Evolutionary conservation across 495 filamentous ascomycete genomes (phyloP).

Genomic region (Hyphodiscus hymeniophilus): DNA sequence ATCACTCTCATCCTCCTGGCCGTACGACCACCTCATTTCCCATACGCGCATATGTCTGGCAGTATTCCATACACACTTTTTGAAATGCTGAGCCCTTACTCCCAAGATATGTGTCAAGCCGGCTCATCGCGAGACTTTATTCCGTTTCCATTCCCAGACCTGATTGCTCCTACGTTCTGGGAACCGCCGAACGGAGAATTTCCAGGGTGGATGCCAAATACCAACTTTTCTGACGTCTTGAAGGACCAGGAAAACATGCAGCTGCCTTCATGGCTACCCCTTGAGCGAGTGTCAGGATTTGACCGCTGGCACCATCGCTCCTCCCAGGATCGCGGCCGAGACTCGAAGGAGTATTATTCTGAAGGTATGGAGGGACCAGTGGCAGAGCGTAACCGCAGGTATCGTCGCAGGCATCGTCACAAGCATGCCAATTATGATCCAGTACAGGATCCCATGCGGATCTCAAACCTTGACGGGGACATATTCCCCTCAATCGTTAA

Average conservation of each 20-base stretch:
- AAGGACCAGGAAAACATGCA: not conserved
- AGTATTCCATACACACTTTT: slow-evolving; percentile 1
- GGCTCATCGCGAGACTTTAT: not conserved
- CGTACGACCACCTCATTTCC: not conserved
- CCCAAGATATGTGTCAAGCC: not conserved
- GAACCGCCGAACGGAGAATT: not conserved
- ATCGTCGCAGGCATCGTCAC: not conserved
- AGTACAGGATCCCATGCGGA: slow-evolving; percentile 32
- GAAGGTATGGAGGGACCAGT: too few species aligned
- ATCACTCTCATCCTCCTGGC: not conserved
- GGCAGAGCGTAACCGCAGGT: too few species aligned
- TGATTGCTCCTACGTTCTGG: not conserved
- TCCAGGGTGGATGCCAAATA: not conserved
- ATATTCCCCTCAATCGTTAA: slow-evolving; percentile 27
- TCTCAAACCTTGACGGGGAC: slow-evolving; percentile 33
- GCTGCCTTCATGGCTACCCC: slow-evolving; percentile 2
- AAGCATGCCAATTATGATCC: slow-evolving; percentile 28
- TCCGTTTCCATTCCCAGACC: slow-evolving; percentile 1
- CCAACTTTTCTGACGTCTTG: not conserved
- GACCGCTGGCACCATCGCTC: slow-evolving; percentile 1
- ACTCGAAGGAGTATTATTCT: too few species aligned
- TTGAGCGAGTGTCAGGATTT: not conserved
- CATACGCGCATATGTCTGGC: slow-evolving; percentile 1
- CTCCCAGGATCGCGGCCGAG: too few species aligned
- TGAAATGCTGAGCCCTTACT: not conserved